Evolutionary conservation across 768 basidiomycete genomes (phyloP), one percentile per base, ranked within the genome.

Genomic region (Butyriboletus loyo): DNA sequence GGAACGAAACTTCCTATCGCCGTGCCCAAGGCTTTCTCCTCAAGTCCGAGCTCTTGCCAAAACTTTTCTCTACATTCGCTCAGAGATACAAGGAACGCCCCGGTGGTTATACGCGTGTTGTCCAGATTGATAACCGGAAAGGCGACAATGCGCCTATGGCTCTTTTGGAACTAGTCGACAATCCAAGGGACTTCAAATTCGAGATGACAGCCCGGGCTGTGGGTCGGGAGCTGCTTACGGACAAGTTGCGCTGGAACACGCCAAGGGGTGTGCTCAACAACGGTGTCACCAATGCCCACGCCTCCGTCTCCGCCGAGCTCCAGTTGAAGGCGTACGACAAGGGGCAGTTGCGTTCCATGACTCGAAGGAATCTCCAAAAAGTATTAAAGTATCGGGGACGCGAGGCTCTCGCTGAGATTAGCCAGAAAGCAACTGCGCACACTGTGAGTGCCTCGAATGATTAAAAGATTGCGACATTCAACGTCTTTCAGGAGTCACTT

Each of bases 111-210:
- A 98, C 96, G 6, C 86, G 97, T 22, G 86, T 98, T 55, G 86
- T 92, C 68, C 92, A 87, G 67, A 90, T 85, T 57, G 96, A 95
- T n/a, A 82, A 87, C 67, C 83, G 96, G 6, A 77, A 74, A 50
- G 94, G 95, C 14, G 97, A 99, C 75, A 91, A 95, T 62, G 97
- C 97, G 24, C 92, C 94, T 2, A 79, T 86, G 61, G 94, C 95
- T 4, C 83, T 99, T 56, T 71, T 99, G 39, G 92, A 96, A 68
- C 77, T 99, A n/a, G 95, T 98, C 28, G 97, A 98, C 75, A 89
- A 89, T 63, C 92, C 92, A 15, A 77, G 81, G 52, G 97, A 99
- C 73, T 73, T 98, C 38, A 84, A 86, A 54, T 89, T 85, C 66
- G 92, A 95, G 67, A 83, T 95, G 77, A 87, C 90, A 15, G 89